phyloP scores from a whole-genome alignment of 768 basidiomycete genomes.

The Polyporus arcularius region DNA sequence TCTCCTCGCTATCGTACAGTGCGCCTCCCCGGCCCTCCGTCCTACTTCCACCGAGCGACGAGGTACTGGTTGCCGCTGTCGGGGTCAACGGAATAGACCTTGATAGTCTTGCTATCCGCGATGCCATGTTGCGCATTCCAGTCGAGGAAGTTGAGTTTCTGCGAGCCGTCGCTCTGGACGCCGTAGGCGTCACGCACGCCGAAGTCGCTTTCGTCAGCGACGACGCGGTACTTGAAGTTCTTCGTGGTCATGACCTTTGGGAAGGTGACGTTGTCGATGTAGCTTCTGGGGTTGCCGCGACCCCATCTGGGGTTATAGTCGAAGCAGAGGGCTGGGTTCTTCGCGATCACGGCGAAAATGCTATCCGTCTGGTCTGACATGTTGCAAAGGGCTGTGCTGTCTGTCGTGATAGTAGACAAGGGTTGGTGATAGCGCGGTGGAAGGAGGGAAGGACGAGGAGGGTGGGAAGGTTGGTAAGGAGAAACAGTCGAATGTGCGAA shows the following conservation, averaged over 20 bases:
- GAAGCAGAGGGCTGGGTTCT: not conserved
- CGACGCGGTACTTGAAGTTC: constrained; percentile 16
- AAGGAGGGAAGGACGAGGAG: not conserved
- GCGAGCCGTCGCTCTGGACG: constrained; percentile 16
- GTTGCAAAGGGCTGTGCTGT: too few species aligned
- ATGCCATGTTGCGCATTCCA: too few species aligned
- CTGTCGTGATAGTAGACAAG: not conserved
- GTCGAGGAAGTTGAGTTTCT: constrained; percentile 20
- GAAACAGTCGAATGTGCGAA: too few species aligned
- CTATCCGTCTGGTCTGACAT: not conserved
- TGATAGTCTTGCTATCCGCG: not conserved
- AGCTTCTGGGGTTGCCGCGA: constrained; percentile 9
- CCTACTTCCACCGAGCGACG: constrained; percentile 17
- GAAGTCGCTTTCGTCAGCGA: constrained; percentile 10
- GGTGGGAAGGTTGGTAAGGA: not conserved
- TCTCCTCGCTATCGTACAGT: constrained; percentile 8
- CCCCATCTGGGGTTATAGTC: constrained; percentile 15
- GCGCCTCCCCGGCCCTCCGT: not conserved
- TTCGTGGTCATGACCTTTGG: constrained; percentile 14
- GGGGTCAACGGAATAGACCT: constrained; percentile 18
- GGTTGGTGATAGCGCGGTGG: not conserved
- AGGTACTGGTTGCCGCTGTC: constrained; percentile 8
- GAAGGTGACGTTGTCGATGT: constrained; percentile 18
- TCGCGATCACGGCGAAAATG: not conserved
- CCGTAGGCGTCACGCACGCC: constrained; percentile 4